Conservation (phyloP, 2,329 filamentous ascomycete species). For the Zopfia rhizophila region DNA sequence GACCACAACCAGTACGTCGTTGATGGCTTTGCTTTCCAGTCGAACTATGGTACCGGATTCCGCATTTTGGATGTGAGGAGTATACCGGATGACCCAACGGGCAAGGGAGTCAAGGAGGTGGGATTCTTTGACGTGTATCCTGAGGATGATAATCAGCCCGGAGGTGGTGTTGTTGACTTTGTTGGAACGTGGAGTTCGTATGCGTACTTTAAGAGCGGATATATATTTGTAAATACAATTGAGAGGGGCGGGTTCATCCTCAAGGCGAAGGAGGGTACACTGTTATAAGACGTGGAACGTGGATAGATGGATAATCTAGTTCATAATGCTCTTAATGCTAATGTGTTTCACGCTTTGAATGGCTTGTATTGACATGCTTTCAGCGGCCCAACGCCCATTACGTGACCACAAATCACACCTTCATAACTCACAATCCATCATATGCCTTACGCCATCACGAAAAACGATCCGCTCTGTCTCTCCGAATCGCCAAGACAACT, state of each 20-base stretch:
- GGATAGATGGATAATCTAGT: too few relatives aligned
- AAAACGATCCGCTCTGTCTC: too few relatives aligned
- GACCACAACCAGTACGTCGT: conserved; percentile 62
- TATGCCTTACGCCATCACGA: too few relatives aligned
- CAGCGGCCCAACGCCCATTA: too few relatives aligned
- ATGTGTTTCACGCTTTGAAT: too few relatives aligned
- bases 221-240: conserved; percentile 54
- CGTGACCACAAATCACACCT: too few relatives aligned
- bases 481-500: too few relatives aligned
- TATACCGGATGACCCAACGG: conserved; percentile 54
- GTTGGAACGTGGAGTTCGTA: conserved; percentile 58
- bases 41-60: conserved; percentile 56
- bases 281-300: too few relatives aligned
- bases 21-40: conserved; percentile 55
- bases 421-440: too few relatives aligned
- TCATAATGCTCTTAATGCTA: too few relatives aligned
- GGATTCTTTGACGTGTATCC: conserved; percentile 58
- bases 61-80: conserved; percentile 55
- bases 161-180: conserved; percentile 54
- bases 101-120: conserved; percentile 54
- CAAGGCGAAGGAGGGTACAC: conserved; percentile 44
- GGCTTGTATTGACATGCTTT: too few relatives aligned
- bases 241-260: conserved; percentile 52
- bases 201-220: conserved; percentile 52
- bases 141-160: conserved; percentile 52